Conservation (phyloP, 257 asterid species). For the Fraxinus cuspidata region DNA sequence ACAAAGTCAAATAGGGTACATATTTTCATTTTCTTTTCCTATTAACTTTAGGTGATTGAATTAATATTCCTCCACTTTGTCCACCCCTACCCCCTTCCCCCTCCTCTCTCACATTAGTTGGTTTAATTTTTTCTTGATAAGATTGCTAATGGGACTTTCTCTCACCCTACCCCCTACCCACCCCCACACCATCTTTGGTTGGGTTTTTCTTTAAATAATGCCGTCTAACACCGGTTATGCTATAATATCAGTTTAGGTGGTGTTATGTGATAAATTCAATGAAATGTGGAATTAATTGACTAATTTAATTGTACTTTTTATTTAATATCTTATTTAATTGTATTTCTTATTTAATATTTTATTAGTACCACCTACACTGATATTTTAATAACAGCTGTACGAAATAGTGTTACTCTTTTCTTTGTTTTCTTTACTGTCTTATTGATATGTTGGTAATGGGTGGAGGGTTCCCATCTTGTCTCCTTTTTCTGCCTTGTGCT, state of each 20-base stretch:
- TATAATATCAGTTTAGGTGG: no score
- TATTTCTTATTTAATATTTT: no score
- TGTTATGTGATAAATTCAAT: no score
- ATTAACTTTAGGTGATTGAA: conserved; percentile 51
- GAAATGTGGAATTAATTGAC: no score
- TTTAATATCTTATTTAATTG: no score
- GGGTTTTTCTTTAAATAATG: background rate
- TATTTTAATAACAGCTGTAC: no score
- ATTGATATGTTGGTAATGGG: conserved; percentile 23
- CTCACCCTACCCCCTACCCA: conserved; percentile 31
- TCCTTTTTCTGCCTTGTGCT: conserved; percentile 42
- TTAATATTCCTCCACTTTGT: conserved; percentile 86
- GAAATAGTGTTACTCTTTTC: background rate
- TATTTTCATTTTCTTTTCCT: conserved; percentile 14
- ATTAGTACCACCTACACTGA: no score
- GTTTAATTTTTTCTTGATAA: background rate
- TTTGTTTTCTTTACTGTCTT: background rate
- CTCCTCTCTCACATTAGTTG: background rate
- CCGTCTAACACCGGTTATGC: no score
- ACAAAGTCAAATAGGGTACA: conserved; percentile 48
- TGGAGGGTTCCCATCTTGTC: conserved; percentile 54
- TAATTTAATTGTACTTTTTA: no score
- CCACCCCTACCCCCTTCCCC: conserved; percentile 34
- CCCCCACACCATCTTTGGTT: background rate
- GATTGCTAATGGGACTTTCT: conserved; percentile 48